Evolutionary conservation across 2,329 filamentous ascomycete genomes (phyloP).

Genomic region (Aspergillus uvarum): DNA sequence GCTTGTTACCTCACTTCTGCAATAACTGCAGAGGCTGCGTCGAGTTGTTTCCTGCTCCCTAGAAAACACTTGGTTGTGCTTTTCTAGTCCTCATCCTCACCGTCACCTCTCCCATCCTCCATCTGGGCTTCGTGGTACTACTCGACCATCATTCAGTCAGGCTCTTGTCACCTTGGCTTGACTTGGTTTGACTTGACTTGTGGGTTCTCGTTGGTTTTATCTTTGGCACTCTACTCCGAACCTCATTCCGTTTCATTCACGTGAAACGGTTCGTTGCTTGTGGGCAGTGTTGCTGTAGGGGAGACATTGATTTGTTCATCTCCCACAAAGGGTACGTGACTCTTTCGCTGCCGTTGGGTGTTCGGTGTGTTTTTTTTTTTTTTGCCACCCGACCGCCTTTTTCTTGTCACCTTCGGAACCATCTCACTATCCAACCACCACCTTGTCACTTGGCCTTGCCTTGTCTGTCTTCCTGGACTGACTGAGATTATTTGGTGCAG

Average conservation of each 20-base stretch:
- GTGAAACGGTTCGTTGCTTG: constrained; percentile 2
- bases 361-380: not conserved
- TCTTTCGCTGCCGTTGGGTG: constrained; percentile 15
- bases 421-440: no score
- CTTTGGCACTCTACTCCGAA: not conserved
- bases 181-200: constrained; percentile 13
- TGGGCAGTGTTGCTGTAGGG: constrained; percentile 52
- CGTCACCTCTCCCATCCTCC: constrained; percentile 15
- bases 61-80: constrained; percentile 42
- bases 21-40: constrained; percentile 20
- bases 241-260: not conserved
- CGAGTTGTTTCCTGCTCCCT: constrained; percentile 14
- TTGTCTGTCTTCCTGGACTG: constrained; percentile 10
- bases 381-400: not conserved
- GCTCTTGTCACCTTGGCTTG: constrained; percentile 1
- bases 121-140: constrained; percentile 7
- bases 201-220: not conserved
- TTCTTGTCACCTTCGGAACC: constrained; percentile 2
- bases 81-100: constrained; percentile 27
- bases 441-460: not conserved
- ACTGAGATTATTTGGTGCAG: constrained; percentile 19
- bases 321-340: constrained; percentile 64
- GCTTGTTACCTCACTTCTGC: constrained; percentile 8
- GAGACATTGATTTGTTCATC: constrained; percentile 99
- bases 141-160: not conserved